Percentiles rank a stretch among this genome's conserved stretches.
Evolutionary conservation across 768 basidiomycete species (phyloP).

Genomic region (Kwoniella pini): DNA sequence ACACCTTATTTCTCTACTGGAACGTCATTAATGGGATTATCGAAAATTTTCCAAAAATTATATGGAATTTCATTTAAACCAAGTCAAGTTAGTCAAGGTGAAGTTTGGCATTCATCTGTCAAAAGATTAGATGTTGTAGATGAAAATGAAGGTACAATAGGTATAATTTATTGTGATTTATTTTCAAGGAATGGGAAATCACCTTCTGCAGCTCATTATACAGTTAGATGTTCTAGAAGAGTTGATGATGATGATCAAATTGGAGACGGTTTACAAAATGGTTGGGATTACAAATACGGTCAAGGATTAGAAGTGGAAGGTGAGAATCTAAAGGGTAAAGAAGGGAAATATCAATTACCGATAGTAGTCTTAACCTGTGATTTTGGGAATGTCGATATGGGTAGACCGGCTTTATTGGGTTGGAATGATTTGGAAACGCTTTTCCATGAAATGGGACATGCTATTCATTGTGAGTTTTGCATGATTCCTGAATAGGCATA

Average conservation of each 20-base stretch:
- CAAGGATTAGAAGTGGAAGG: conserved; percentile 51
- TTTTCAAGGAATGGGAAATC: conserved; percentile 82
- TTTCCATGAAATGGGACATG: conserved; percentile 99
- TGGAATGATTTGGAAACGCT: conserved; percentile 94
- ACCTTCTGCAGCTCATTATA: conserved; percentile 93
- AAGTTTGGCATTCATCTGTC: conserved; percentile 86
- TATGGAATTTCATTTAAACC: conserved; percentile 81
- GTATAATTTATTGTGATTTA: conserved; percentile 93
- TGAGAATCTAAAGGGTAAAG: conserved; percentile 63
- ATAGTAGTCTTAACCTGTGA: conserved; percentile 89
- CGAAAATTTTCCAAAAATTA: conserved; percentile 77
- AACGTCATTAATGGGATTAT: conserved; percentile 88
- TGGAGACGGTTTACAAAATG: conserved; percentile 60
- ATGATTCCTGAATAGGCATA: too few species aligned
- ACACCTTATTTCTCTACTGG: conserved; percentile 72
- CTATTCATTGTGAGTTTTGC: conserved; percentile 91
- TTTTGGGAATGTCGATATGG: conserved; percentile 65
- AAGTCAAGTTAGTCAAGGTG: conserved; percentile 67
- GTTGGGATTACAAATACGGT: conserved; percentile 34
- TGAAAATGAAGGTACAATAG: conserved; percentile 79
- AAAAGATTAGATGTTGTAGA: conserved; percentile 92
- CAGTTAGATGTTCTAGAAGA: conserved; percentile 88
- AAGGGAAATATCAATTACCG: conserved; percentile 80
- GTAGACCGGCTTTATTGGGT: conserved; percentile 68
- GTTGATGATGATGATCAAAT: conserved; percentile 84